Conservation (phyloP, 2,329 filamentous ascomycete genomes). For the Claviceps paspali region DNA sequence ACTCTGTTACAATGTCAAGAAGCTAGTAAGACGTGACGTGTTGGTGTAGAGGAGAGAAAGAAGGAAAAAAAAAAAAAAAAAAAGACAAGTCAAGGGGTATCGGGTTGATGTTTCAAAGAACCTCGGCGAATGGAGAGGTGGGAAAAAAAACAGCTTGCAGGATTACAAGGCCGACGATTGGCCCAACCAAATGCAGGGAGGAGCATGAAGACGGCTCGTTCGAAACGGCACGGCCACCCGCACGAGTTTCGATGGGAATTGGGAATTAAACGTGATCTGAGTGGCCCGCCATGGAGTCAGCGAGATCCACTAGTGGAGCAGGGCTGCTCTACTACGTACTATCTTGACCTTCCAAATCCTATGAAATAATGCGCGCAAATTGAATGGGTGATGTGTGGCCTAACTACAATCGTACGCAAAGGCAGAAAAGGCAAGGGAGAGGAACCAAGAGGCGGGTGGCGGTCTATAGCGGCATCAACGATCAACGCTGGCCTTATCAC, state of each 20-base stretch:
- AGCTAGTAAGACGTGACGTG: not conserved
- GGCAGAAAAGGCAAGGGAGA: no score
- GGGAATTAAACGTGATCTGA: slow-evolving; percentile 8
- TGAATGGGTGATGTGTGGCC: no score
- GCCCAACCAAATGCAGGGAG: not conserved
- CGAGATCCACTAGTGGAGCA: slow-evolving; percentile 1
- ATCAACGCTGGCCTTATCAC: no score
- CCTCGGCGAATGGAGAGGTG: slow-evolving; percentile 2
- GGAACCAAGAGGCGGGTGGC: no score
- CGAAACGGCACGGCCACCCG: no score
- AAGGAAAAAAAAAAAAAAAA: not conserved
- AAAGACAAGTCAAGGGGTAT: not conserved
- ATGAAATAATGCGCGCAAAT: no score
- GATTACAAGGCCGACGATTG: not conserved
- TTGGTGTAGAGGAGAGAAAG: not conserved
- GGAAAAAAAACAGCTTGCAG: slow-evolving; percentile 1
- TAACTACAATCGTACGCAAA: no score
- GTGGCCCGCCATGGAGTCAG: slow-evolving; percentile 1
- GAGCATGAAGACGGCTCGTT: not conserved
- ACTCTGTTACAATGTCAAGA: slow-evolving; percentile 1
- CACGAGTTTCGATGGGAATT: no score
- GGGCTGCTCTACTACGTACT: no score
- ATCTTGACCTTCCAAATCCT: no score
- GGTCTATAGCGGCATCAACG: no score
- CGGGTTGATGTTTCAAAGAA: not conserved